Evolutionary conservation across 1,284 basidiomycete genomes (phyloP).

Genomic region (Fomitopsis schrenkii): DNA sequence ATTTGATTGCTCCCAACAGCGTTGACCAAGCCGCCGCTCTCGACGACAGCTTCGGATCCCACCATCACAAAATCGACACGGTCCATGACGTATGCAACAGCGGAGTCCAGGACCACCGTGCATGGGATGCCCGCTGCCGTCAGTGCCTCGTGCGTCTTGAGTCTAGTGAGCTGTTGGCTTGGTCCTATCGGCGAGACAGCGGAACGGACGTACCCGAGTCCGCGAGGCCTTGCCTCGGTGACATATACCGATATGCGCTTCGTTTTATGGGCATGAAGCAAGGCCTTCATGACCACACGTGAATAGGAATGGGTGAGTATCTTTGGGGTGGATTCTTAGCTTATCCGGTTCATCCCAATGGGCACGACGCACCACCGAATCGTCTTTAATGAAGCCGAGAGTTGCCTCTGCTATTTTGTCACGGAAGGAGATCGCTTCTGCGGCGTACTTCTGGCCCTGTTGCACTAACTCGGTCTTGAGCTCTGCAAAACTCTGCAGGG

Average conservation of each 20-base stretch:
- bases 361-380: conserved; percentile 68
- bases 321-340: conserved; percentile 35
- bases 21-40: conserved; percentile 87
- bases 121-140: conserved; percentile 89
- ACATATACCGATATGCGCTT: conserved; percentile 98
- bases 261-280: conserved; percentile 83
- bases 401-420: conserved; percentile 89
- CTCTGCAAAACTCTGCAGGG: conserved; percentile 68
- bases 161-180: conserved; percentile 38
- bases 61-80: conserved; percentile 90
- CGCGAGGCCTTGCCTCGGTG: conserved; percentile 89
- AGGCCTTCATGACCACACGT: conserved; percentile 91
- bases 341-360: conserved; percentile 3
- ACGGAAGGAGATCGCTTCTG: conserved; percentile 82
- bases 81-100: conserved; percentile 96
- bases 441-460: conserved; percentile 74
- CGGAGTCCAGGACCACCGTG: conserved; percentile 93
- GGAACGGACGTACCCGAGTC: conserved; percentile 58
- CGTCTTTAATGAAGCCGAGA: conserved; percentile 91
- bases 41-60: conserved; percentile 96
- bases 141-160: conserved; percentile 85
- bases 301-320: conserved; percentile 97
- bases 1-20: conserved; percentile 95
- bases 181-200: conserved; percentile 2
- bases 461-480: conserved; percentile 79